Evolutionary conservation across 306 rosid species (phyloP).

Genomic region (Prunus campanulata): DNA sequence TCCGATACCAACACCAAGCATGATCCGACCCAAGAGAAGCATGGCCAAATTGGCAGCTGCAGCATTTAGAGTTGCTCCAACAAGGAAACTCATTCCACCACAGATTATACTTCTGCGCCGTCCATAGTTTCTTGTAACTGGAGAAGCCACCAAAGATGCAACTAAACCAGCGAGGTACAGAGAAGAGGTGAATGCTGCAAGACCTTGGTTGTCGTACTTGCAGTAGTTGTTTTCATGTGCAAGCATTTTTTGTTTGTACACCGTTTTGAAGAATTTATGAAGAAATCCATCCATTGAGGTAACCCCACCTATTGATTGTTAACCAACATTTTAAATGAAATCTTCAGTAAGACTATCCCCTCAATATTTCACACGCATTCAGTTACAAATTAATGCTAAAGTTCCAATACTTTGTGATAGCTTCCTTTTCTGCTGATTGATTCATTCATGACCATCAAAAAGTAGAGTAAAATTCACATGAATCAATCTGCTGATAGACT

Average conservation of each 20-base stretch:
- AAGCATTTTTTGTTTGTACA: slow-evolving; percentile 48
- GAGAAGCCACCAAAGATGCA: slow-evolving; percentile 74
- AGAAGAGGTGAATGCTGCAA: slow-evolving; percentile 88
- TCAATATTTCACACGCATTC: background rate
- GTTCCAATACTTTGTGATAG: background rate
- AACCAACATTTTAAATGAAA: background rate
- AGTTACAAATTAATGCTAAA: background rate
- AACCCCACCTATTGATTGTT: slow-evolving; percentile 64
- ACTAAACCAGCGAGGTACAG: slow-evolving; percentile 84
- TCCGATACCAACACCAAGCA: slow-evolving; percentile 97
- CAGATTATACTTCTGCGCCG: slow-evolving; percentile 67
- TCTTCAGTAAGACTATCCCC: background rate
- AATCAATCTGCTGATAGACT: background rate
- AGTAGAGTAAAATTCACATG: too few species aligned
- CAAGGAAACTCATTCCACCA: slow-evolving; percentile 72
- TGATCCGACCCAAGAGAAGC: slow-evolving; percentile 77
- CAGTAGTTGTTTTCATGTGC: slow-evolving; percentile 90
- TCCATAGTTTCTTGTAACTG: slow-evolving; percentile 68
- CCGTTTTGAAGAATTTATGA: slow-evolving; percentile 60
- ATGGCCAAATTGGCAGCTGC: slow-evolving; percentile 58
- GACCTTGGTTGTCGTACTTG: slow-evolving; percentile 81
- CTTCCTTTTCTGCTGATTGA: background rate
- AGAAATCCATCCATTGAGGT: slow-evolving; percentile 94
- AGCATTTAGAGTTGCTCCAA: slow-evolving; percentile 72
- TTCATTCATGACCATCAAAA: background rate